Evolutionary conservation across 2,329 filamentous ascomycete species (phyloP), one percentile per base, ranked within the genome.

Genomic region (Colletotrichum shisoi): DNA sequence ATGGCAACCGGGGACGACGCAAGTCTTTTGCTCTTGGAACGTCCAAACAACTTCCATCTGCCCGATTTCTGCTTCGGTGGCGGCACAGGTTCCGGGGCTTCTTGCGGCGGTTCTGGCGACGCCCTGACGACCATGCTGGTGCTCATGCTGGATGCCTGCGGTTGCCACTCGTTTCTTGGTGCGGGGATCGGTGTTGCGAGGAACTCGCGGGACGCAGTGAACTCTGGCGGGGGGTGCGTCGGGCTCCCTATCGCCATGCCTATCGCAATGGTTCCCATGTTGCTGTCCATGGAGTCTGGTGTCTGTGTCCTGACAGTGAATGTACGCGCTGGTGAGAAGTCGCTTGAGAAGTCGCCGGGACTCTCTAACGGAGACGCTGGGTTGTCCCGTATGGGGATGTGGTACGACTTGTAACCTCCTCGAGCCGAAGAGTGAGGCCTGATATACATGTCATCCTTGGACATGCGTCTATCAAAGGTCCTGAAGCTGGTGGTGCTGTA

Each of bases 171-270:
- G 44, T 62, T 69, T 42, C 67, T 67, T 37, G 54, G 44, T 19
- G 62, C 31, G 17, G 48, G 56, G 1, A 52, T n/a, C 17, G 64
- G 48, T 34, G 54, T 54, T 15, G 54, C 3, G 3, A 46, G 54
- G 12, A 40, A 59, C 34, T 57, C 56, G 27, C 44, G 44, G 24
- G 56, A 59, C 34, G 44, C 57, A 45, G 63, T 63, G 5, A 71
- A 71, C 46, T 74, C 74, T 21, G 71, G 68, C 42, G 79, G 78
- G 17, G 78, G 76, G 45, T 80, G 79, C n/a, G 82, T 79, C 27
- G 91, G 91, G 72, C 90, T 93, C 39, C 90, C 91, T 63, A 93
- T 78, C 1, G 91, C 91, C 83, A 93, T 89, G 11, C 91, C 91
- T 69, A 93, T 93, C 71, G 80, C 82, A 68, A 80, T 78, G 51